Evolutionary conservation across 768 basidiomycete species (phyloP).

Genomic region (Candolleomyces eurysporus): DNA sequence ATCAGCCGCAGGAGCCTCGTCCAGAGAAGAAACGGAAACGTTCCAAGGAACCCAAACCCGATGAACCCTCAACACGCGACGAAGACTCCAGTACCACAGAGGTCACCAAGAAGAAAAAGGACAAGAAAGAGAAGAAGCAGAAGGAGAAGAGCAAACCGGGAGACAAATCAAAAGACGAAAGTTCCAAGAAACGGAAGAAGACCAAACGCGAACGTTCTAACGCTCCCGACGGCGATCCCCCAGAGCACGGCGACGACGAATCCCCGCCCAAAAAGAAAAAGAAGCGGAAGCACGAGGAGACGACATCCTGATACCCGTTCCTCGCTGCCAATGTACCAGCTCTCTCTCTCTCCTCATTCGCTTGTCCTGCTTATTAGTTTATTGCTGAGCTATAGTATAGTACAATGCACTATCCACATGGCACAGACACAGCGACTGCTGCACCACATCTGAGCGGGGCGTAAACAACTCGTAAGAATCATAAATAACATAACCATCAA

Average conservation of each 20-base stretch:
- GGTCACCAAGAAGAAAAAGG: not conserved
- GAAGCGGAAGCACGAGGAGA: not conserved
- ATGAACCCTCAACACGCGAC: not conserved
- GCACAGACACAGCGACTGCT: too few relatives aligned
- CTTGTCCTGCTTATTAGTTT: too few relatives aligned
- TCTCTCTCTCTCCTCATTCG: not conserved
- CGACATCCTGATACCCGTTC: not conserved
- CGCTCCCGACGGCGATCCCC: slow-evolving; percentile 7
- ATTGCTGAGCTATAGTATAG: too few relatives aligned
- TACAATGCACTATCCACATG: too few relatives aligned
- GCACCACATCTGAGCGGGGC: too few relatives aligned
- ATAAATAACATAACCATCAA: too few relatives aligned
- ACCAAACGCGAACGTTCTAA: slow-evolving; percentile 14
- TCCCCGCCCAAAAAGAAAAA: slow-evolving; percentile 7
- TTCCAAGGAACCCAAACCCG: slow-evolving; percentile 12
- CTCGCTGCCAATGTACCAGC: not conserved
- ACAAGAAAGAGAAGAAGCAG: slow-evolving; percentile 6
- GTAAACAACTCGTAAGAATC: too few relatives aligned
- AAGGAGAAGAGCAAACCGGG: not conserved
- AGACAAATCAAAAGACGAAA: not conserved
- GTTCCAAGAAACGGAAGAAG: slow-evolving; percentile 9
- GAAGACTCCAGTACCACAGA: too few relatives aligned
- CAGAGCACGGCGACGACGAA: not conserved
- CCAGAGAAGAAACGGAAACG: slow-evolving; percentile 12
- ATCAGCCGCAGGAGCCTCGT: not conserved